Conservation (phyloP, 768 basidiomycete genomes). For the Lentinus brumalis region DNA sequence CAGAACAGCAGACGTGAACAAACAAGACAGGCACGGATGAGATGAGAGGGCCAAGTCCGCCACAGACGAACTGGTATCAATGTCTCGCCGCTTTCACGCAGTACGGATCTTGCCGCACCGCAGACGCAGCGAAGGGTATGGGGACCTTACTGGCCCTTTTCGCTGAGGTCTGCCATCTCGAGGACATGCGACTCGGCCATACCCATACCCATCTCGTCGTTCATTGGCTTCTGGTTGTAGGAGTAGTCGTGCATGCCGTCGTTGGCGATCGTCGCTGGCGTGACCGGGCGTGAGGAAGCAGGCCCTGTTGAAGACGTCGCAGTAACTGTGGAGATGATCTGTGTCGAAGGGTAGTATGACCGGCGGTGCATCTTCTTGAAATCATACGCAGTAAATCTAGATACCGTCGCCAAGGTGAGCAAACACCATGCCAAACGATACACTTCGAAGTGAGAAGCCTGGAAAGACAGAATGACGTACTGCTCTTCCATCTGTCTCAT, state of each 20-base stretch:
- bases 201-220: slow-evolving; percentile 17
- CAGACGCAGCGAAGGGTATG: slow-evolving; percentile 1
- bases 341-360: slow-evolving; percentile 88
- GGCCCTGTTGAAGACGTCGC: slow-evolving; percentile 75
- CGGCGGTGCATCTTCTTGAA: slow-evolving; percentile 90
- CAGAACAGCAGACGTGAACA: slow-evolving; percentile 7
- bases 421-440: slow-evolving; percentile 3
- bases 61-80: neutral
- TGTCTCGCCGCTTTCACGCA: neutral
- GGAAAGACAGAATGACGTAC: slow-evolving; percentile 47
- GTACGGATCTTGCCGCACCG: neutral
- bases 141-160: slow-evolving; percentile 15
- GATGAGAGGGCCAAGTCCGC: slow-evolving; percentile 5
- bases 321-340: slow-evolving; percentile 61
- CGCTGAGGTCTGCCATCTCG: slow-evolving; percentile 21
- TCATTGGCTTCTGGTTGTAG: slow-evolving; percentile 24
- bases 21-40: slow-evolving; percentile 18
- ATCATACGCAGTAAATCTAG: slow-evolving; percentile 89
- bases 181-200: slow-evolving; percentile 12
- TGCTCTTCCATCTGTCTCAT: slow-evolving; percentile 99
- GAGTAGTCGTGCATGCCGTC: slow-evolving; percentile 26
- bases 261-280: slow-evolving; percentile 45
- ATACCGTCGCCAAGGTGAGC: neutral
- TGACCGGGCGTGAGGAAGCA: slow-evolving; percentile 72
- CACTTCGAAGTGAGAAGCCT: neutral